Evolutionary conservation across 495 filamentous ascomycete species (phyloP).

Genomic region (Penicillium soppii): DNA sequence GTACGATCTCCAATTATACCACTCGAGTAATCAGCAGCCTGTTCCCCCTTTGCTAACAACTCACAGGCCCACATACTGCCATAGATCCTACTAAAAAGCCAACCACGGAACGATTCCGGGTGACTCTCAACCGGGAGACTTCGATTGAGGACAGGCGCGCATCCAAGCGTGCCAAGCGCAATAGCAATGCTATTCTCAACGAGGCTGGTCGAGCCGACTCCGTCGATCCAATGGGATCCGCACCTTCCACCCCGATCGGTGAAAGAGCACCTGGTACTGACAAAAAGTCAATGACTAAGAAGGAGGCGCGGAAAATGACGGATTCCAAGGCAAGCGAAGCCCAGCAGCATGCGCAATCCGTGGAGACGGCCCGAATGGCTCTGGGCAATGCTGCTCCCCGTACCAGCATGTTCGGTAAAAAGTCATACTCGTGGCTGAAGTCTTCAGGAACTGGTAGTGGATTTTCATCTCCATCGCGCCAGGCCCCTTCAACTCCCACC

Average conservation of each 20-base stretch:
- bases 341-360: slow-evolving; percentile 50
- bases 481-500: slow-evolving; percentile 33
- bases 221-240: slow-evolving; percentile 40
- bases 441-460: slow-evolving; percentile 37
- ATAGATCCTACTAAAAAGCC: slow-evolving; percentile 21
- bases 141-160: slow-evolving; percentile 52
- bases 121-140: slow-evolving; percentile 33
- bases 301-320: slow-evolving; percentile 50
- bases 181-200: slow-evolving; percentile 41
- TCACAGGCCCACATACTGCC: slow-evolving; percentile 34
- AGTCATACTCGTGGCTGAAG: slow-evolving; percentile 49
- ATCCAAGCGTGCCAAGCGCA: slow-evolving; percentile 49
- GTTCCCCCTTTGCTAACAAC: slow-evolving; percentile 11
- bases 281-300: slow-evolving; percentile 57
- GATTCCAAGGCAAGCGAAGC: slow-evolving; percentile 51
- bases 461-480: slow-evolving; percentile 40
- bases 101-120: slow-evolving; percentile 34
- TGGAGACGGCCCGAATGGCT: slow-evolving; percentile 47
- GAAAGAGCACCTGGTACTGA: slow-evolving; percentile 48
- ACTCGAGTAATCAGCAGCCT: not conserved
- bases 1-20: slow-evolving; percentile 38
- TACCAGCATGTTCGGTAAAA: slow-evolving; percentile 43
- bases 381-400: slow-evolving; percentile 30
- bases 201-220: slow-evolving; percentile 36
- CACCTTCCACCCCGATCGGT: slow-evolving; percentile 40